Evolutionary conservation across 2,329 filamentous ascomycete genomes (phyloP).

Genomic region (Monilinia fructigena): DNA sequence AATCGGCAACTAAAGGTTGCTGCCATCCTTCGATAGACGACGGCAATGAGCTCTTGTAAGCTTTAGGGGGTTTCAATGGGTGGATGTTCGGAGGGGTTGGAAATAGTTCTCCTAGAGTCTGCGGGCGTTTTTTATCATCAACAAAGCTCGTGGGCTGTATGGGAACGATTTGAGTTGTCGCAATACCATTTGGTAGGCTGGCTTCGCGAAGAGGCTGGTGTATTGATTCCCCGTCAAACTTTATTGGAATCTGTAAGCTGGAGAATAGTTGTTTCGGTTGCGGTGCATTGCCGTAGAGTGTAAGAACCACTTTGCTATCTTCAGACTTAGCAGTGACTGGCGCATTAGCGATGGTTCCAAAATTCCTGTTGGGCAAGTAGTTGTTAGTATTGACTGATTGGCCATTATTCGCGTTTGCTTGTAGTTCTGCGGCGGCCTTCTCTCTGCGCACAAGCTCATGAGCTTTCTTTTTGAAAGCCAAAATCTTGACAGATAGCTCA

Average conservation of each 20-base stretch:
- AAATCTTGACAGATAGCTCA: constrained; percentile 35
- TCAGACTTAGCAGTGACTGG: constrained; percentile 43
- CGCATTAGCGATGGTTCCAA: constrained; percentile 29
- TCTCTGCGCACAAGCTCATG: constrained; percentile 63
- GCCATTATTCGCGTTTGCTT: constrained; percentile 38
- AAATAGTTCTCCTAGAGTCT: constrained; percentile 72
- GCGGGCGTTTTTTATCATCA: constrained; percentile 53
- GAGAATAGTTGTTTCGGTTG: constrained; percentile 80
- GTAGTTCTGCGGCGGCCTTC: constrained; percentile 50
- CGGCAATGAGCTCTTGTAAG: constrained; percentile 66
- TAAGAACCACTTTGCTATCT: constrained; percentile 63
- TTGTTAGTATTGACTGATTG: constrained; percentile 20
- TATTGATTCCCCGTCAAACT: constrained; percentile 40
- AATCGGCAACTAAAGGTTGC: constrained; percentile 39
- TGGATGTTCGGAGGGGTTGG: constrained; percentile 64
- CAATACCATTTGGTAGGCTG: constrained; percentile 71
- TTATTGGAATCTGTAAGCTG: constrained; percentile 63
- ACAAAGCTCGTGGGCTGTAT: constrained; percentile 44
- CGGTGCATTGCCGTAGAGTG: constrained; percentile 72
- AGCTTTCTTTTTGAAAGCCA: constrained; percentile 59
- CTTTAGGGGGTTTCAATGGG: constrained; percentile 68
- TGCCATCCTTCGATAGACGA: constrained; percentile 51
- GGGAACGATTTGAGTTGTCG: constrained; percentile 64
- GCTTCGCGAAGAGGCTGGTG: constrained; percentile 57
- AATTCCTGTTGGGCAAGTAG: constrained; percentile 28